A percentile compares a stretch with the other conserved stretches of the same genome.
Evolutionary conservation across 345 rosid species (phyloP).

Genomic region (Tarenaya hassleriana): DNA sequence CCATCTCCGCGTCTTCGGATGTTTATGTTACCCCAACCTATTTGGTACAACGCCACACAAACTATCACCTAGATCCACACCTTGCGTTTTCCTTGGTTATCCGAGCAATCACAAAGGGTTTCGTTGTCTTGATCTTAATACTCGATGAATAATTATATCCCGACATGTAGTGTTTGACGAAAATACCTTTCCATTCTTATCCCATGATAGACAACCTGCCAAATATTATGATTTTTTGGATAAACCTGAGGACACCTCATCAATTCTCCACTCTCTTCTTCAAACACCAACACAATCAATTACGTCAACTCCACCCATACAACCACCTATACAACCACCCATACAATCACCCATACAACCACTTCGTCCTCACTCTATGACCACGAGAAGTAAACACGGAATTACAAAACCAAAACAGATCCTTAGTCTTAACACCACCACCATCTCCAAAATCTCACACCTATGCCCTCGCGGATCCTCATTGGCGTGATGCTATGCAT

Average conservation of each 20-base stretch:
- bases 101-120: neutral
- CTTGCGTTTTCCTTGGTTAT: conserved; percentile 1
- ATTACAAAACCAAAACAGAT: neutral
- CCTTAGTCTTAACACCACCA: neutral
- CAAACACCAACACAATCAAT: neutral
- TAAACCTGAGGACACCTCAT: too few species aligned
- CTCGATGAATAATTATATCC: neutral
- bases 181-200: neutral
- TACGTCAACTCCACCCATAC: neutral
- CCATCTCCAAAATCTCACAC: neutral
- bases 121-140: neutral
- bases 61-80: neutral
- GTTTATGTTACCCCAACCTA: neutral
- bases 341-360: too few species aligned
- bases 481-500: neutral
- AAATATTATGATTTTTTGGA: too few species aligned
- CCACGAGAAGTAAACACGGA: neutral
- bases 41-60: neutral
- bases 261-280: neutral
- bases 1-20: neutral
- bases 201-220: too few species aligned
- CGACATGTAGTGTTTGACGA: neutral
- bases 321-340: too few species aligned
- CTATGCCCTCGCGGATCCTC: neutral
- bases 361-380: neutral